Base-by-base conservation (phyloP, 2,329 filamentous ascomycete species). In the Venturia aucupariae region DNA sequence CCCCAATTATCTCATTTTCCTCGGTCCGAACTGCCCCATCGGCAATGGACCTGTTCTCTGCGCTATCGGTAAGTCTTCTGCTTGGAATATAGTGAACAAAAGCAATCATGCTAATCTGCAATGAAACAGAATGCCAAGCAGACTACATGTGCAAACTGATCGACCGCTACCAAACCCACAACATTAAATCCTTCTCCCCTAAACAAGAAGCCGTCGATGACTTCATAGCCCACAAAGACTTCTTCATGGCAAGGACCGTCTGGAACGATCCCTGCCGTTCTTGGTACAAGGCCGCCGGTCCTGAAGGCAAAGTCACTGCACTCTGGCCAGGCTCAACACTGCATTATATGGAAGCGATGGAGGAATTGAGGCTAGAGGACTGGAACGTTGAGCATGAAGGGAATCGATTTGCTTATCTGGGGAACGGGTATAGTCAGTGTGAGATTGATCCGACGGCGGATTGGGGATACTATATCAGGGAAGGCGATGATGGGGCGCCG, bases 81-180 rank as follows among this genome's bases (percentile, higher is more conserved):
- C 30, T n/a, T 17, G 10, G 15, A 59, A 17, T 22, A 38, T 38
- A 19, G 7, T 57, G 48, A n/a, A 57, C 19, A 32, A 13, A 30
- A 19, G 17, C 19, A 61, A 32, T 3, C n/a, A 32, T 15, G 44
- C 32, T 39, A 46, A 48, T 22, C 42, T 27, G 17, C 41, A 8
- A 32, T 41, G 11, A 35, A 35, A 30, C 60, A 67, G 72, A 82
- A 67, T 73, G 75, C 62, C 75, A 81, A 51, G 64, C 64, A 55
- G 80, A 83, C 67, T 82, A 81, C 72, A 77, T 82, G 67, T 75
- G 78, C 67, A 78, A 80, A 67, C 69, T 81, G 46, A 76, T 84
- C 65, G 77, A 81, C 70, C 77, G 79, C 46, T 79, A 77, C 68
- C 77, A 82, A 69, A 80, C 76, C 2, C 73, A 81, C 69, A 76